phyloP scores from a whole-genome alignment of 768 basidiomycete species.

The Psilocybe cyanescens region DNA sequence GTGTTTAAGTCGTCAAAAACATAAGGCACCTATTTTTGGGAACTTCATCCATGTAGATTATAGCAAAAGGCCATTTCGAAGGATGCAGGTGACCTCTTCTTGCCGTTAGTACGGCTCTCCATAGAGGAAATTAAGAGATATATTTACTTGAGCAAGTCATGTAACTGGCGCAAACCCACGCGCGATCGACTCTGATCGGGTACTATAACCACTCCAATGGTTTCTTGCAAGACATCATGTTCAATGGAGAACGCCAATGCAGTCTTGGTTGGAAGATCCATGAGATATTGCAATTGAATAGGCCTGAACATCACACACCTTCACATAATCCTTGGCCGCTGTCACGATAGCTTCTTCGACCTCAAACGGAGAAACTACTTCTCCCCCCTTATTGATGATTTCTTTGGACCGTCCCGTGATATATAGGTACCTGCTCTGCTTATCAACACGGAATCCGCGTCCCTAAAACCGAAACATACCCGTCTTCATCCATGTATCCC shows the following conservation, averaged over 20 bases:
- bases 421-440: slow-evolving; percentile 37
- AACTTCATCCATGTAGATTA: slow-evolving; percentile 51
- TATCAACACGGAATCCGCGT: not conserved
- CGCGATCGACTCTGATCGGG: slow-evolving; percentile 35
- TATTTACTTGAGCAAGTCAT: slow-evolving; percentile 42
- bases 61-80: slow-evolving; percentile 51
- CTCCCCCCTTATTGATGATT: slow-evolving; percentile 63
- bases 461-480: slow-evolving; percentile 24
- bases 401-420: slow-evolving; percentile 65
- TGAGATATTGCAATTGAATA: not conserved
- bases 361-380: slow-evolving; percentile 65
- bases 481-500: slow-evolving; percentile 51
- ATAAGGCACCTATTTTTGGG: slow-evolving; percentile 44
- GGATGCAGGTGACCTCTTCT: slow-evolving; percentile 47
- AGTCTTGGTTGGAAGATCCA: slow-evolving; percentile 25
- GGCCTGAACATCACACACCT: slow-evolving; percentile 27
- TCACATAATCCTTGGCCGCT: slow-evolving; percentile 42
- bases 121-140: not conserved
- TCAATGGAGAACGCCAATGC: slow-evolving; percentile 48
- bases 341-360: slow-evolving; percentile 58
- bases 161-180: slow-evolving; percentile 43
- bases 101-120: not conserved
- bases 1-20: not conserved
- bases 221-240: slow-evolving; percentile 51
- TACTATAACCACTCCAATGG: slow-evolving; percentile 48